Conservation (phyloP, 1,139 yeast genomes). For the Insectozyma bohioensis region DNA sequence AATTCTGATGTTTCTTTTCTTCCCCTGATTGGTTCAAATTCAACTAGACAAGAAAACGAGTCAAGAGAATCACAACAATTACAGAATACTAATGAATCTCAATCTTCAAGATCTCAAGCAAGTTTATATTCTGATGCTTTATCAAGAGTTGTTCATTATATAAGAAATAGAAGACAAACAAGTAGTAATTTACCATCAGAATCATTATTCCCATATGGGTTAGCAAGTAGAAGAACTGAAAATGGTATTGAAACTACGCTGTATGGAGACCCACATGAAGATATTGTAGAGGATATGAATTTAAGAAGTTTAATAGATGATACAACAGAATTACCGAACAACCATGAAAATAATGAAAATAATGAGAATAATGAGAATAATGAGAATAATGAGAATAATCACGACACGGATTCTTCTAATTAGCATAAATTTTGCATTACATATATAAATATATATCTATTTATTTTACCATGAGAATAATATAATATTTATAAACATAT, state of each 20-base stretch:
- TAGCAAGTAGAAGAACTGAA: constrained; percentile 50
- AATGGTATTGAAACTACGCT: constrained; percentile 45
- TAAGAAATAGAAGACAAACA: constrained; percentile 17
- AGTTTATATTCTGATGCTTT: no score
- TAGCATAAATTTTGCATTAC: not conserved
- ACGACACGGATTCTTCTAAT: not conserved
- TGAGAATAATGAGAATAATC: not conserved
- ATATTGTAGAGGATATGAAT: constrained; percentile 5
- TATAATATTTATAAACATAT: no score
- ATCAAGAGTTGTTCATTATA: no score
- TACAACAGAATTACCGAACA: constrained; percentile 1
- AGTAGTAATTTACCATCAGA: no score
- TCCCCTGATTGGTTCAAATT: no score
- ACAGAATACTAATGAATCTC: no score
- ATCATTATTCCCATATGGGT: constrained; percentile 47
- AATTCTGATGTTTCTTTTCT: no score
- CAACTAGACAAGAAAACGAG: no score
- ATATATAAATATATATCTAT: not conserved
- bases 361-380: not conserved
- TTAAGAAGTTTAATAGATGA: constrained; percentile 8
- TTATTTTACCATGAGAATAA: not conserved
- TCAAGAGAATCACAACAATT: no score
- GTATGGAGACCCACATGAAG: constrained; percentile 7
- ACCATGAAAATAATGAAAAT: constrained; percentile 1
- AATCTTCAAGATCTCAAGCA: no score